Evolutionary conservation across 2,329 filamentous ascomycete genomes (phyloP).

Genomic region (Paecilomyces sp.): DNA sequence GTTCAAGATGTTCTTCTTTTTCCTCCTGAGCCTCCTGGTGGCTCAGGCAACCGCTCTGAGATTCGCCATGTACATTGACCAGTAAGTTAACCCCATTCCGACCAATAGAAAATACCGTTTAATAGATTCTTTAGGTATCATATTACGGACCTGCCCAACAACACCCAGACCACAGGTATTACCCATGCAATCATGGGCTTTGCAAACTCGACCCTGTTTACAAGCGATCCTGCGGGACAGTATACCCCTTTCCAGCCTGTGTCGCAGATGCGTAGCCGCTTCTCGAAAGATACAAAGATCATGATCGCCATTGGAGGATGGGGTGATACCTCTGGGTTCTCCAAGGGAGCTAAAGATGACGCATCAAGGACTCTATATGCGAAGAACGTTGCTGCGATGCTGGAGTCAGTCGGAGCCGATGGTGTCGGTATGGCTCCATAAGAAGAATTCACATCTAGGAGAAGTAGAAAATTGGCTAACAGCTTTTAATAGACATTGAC

Average conservation of each 20-base stretch:
- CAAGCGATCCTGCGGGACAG: constrained; percentile 32
- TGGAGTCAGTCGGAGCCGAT: constrained; percentile 57
- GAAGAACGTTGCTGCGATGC: constrained; percentile 56
- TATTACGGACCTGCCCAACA: constrained; percentile 24
- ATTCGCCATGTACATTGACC: constrained; percentile 42
- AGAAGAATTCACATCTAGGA: background rate
- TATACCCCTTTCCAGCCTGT: constrained; percentile 51
- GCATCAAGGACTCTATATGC: constrained; percentile 53
- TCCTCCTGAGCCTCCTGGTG: constrained; percentile 22
- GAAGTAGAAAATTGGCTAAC: constrained; percentile 8
- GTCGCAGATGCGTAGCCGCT: constrained; percentile 45
- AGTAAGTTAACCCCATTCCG: constrained; percentile 25
- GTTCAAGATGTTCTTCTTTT: constrained; percentile 17
- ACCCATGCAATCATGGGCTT: constrained; percentile 52
- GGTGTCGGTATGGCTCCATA: constrained; percentile 44
- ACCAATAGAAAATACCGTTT: background rate
- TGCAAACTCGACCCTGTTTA: constrained; percentile 46
- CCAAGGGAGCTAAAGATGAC: constrained; percentile 46
- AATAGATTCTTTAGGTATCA: constrained; percentile 32
- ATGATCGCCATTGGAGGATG: constrained; percentile 69
- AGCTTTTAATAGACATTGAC: constrained; percentile 49
- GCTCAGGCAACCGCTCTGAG: constrained; percentile 22
- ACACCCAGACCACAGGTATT: constrained; percentile 34
- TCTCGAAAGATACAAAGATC: constrained; percentile 51
- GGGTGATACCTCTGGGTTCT: constrained; percentile 62